Evolutionary conservation across 1,284 basidiomycete genomes (phyloP).

Genomic region (Exobasidium rhododendri): DNA sequence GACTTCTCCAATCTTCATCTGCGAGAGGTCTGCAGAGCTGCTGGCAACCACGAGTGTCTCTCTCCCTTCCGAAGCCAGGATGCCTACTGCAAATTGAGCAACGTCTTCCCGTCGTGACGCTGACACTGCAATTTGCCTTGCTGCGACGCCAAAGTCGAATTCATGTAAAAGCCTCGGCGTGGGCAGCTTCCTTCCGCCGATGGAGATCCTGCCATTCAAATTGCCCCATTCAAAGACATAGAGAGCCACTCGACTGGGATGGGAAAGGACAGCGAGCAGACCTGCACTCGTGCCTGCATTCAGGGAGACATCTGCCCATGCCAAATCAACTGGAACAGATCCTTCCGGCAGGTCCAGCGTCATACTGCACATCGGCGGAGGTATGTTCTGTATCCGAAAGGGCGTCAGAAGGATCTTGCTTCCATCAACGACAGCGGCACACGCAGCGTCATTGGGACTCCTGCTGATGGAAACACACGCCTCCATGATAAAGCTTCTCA

Average conservation of each 20-base stretch:
- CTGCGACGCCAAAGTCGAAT: background rate
- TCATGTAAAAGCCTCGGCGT: background rate
- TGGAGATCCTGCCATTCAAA: background rate
- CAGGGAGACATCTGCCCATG: background rate
- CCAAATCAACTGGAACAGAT: background rate
- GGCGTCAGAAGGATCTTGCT: conserved; percentile 79
- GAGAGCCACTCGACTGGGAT: conserved; percentile 61
- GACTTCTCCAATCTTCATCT: background rate
- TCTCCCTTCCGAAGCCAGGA: background rate
- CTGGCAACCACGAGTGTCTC: background rate
- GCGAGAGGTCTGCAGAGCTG: background rate
- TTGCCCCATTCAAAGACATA: conserved; percentile 58
- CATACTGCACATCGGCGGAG: conserved; percentile 76
- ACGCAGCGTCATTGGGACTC: conserved; percentile 70
- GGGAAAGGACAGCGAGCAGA: conserved; percentile 66
- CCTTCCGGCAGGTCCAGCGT: conserved; percentile 1
- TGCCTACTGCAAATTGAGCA: background rate
- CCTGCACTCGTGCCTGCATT: conserved; percentile 56
- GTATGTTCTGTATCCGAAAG: conserved; percentile 87
- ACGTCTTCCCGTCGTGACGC: background rate
- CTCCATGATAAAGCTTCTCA: conserved; percentile 71
- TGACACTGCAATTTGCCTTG: background rate
- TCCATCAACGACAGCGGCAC: conserved; percentile 88
- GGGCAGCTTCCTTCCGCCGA: background rate
- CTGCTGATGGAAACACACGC: conserved; percentile 65